These are phyloP conservation scores for Crithidia acanthocephali DNA, from an alignment of 208 protist genomes.

Conservation along the genomic window DNA sequence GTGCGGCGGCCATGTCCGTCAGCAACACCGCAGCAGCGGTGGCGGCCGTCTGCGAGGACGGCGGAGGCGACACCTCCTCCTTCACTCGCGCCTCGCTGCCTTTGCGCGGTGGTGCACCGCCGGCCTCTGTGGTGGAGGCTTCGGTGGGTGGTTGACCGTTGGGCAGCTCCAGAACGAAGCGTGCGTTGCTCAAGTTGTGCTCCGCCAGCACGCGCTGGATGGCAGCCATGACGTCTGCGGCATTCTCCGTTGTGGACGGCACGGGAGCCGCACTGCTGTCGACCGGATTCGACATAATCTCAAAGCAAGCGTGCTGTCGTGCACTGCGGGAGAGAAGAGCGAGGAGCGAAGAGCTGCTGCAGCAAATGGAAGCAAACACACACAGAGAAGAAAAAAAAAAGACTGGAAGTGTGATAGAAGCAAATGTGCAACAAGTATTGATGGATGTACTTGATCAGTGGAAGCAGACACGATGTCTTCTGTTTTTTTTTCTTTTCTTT, in stretches of 20 bases:
- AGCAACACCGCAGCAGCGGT: not conserved
- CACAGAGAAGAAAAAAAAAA: too few species aligned
- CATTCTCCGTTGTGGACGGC: conserved; percentile 1
- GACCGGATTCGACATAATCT: not conserved
- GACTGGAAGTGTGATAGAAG: too few species aligned
- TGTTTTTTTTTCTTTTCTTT: too few species aligned
- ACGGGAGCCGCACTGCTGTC: not conserved
- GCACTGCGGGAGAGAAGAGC: too few species aligned
- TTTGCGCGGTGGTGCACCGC: not conserved
- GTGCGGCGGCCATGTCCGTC: conserved; percentile 2
- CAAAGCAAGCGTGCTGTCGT: not conserved
- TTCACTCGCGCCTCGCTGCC: not conserved
- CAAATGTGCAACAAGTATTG: too few species aligned
- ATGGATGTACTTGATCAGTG: too few species aligned
- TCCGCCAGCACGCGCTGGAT: conserved; percentile 59
- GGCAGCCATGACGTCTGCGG: conserved; percentile 38
- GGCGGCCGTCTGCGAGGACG: not conserved
- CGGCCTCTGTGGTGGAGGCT: not conserved
- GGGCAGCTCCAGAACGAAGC: conserved; percentile 52
- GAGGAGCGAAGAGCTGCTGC: too few species aligned
- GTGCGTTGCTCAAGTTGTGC: conserved; percentile 50
- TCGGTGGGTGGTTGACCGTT: not conserved
- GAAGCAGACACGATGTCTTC: too few species aligned
- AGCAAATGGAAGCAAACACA: too few species aligned
- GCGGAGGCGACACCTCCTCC: not conserved